These are phyloP conservation scores for Ophiostoma triangulosporum DNA, from an alignment of 2,329 filamentous ascomycete genomes.

Conservation along the genomic window DNA sequence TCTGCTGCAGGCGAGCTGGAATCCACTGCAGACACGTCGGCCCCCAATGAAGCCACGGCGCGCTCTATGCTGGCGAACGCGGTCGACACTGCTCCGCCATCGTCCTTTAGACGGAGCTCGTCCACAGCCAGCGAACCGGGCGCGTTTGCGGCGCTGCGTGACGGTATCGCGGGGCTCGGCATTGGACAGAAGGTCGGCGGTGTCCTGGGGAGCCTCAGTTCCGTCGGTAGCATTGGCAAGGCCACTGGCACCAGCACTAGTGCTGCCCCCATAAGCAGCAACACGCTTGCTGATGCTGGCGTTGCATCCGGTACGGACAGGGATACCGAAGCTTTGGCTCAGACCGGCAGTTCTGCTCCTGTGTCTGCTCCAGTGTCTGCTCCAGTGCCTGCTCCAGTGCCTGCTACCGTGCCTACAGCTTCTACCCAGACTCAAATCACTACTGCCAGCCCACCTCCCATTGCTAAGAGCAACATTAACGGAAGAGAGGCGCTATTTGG, in stretches of 20 bases:
- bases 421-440: neutral
- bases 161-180: slow-evolving; percentile 14
- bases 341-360: neutral
- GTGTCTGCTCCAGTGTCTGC: neutral
- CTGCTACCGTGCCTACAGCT: neutral
- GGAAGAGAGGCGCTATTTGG: slow-evolving; percentile 9
- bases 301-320: neutral
- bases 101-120: slow-evolving; percentile 9
- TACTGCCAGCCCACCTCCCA: neutral
- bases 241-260: slow-evolving; percentile 10
- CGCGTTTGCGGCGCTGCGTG: slow-evolving; percentile 13
- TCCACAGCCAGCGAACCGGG: slow-evolving; percentile 11
- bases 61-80: slow-evolving; percentile 13
- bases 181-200: slow-evolving; percentile 15
- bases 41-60: slow-evolving; percentile 5
- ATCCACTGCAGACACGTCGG: neutral
- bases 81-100: neutral
- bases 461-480: slow-evolving; percentile 5
- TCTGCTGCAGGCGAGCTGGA: slow-evolving; percentile 11
- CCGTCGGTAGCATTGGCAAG: slow-evolving; percentile 2
- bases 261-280: neutral
- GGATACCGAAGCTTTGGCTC: neutral
- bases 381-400: neutral
- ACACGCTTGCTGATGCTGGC: neutral
- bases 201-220: slow-evolving; percentile 14